Evolutionary conservation across 352 stramenopile genomes (phyloP), one percentile per base, ranked within the genome.

Genomic region (Blastocystis sp.): DNA sequence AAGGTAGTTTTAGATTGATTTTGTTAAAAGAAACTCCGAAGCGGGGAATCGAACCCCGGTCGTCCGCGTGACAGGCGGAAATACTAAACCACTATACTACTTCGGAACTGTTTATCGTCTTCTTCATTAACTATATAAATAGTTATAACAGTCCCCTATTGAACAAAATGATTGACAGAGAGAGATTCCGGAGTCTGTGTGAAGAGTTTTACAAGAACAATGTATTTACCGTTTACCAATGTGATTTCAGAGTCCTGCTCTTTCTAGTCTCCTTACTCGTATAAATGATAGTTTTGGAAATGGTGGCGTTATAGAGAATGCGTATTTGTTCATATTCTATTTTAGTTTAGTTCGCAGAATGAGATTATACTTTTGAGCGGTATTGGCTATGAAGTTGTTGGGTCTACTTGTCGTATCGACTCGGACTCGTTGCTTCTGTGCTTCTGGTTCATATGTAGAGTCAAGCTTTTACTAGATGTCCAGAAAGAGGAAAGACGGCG

Each of bases 71-170:
- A 80, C 70, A 66, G 54, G 54, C 70, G 70, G 70, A 80, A 80
- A 80, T 80, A 80, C 70, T 80, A 64, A 84, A 84, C 73, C 73
- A 84, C 73, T 84, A 84, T 84, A 84, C 47, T 66, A 84, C 47
- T 68, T 84, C 47, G 50, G 50, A 84, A 8, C 39, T 61, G 37
- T 62, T 2, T 2, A 73, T 4, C 7, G n/a, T 41, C 50, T 13
- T n/a, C n/a, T 61, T 61, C 53, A 1, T n/a, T n/a, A 61, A 61
- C 53, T 61, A 61, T 61, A n/a, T 61, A n/a, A 15, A 15, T 15
- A 61, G 53, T 61, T n/a, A 61, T 61, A n/a, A n/a, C 1, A 15
- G 53, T 61, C 53, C n/a, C 53, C 53, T 34, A 34, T 34, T 55
- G 20, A 26, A 62, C 9, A 79, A 39, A 6, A 79, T 79, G 68